Conservation (phyloP, 495 filamentous ascomycete species). For the Penicillium maclennaniae region DNA sequence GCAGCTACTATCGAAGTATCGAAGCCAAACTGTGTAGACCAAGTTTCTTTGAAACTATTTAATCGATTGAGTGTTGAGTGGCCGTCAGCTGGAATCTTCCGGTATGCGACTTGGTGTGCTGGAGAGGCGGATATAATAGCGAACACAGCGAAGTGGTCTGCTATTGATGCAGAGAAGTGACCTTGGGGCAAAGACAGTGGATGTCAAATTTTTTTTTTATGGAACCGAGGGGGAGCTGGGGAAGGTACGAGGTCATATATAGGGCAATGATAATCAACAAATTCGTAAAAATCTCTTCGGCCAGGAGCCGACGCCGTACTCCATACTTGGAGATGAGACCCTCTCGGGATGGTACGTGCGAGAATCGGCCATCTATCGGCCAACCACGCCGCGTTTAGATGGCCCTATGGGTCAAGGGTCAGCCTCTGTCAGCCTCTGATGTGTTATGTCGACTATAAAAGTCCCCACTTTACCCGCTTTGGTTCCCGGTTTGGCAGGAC, state of each 20-base stretch:
- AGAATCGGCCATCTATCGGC: background rate
- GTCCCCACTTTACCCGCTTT: slow-evolving; percentile 1
- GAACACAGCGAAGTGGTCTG: background rate
- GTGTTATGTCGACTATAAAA: background rate
- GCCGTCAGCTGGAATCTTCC: background rate
- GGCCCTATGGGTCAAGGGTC: slow-evolving; percentile 8
- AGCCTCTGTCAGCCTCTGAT: slow-evolving; percentile 13
- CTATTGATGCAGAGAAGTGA: background rate
- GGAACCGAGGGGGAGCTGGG: background rate
- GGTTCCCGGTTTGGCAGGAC: slow-evolving; percentile 3
- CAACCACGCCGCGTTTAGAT: slow-evolving; percentile 3
- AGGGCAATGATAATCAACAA: background rate
- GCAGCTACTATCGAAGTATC: slow-evolving; percentile 16
- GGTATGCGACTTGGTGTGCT: background rate
- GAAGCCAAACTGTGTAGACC: slow-evolving; percentile 6
- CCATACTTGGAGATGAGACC: slow-evolving; percentile 3
- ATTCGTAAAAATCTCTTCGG: slow-evolving; percentile 1
- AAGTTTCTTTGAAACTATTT: slow-evolving; percentile 20
- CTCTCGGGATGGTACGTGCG: background rate
- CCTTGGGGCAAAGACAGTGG: background rate
- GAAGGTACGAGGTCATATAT: background rate
- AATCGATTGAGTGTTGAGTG: background rate
- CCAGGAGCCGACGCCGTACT: background rate
- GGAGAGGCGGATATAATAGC: background rate
- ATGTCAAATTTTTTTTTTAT: background rate